These are phyloP conservation scores for Diaporthe helianthi DNA, from an alignment of 2,329 filamentous ascomycete species.

Conservation along the genomic window DNA sequence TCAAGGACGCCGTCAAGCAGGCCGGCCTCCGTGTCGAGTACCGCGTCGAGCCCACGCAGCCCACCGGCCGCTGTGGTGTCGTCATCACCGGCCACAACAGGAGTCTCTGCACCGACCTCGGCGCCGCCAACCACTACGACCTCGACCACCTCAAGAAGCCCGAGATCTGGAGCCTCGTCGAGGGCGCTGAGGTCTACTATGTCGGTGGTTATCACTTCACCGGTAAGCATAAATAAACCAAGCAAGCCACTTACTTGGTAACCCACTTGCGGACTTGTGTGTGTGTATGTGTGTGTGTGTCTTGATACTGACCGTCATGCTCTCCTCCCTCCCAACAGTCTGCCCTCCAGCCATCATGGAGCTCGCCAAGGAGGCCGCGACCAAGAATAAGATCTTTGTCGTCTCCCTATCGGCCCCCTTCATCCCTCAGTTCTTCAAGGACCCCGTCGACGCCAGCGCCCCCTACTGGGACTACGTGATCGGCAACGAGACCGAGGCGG, in stretches of 20 bases:
- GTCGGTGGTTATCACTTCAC: conserved; percentile 98
- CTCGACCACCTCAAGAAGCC: conserved; percentile 90
- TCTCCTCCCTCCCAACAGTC: conserved; percentile 55
- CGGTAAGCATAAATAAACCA: conserved; percentile 47
- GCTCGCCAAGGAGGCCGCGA: conserved; percentile 87
- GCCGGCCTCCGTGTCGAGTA: conserved; percentile 95
- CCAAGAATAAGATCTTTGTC: conserved; percentile 88
- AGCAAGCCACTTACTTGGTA: no score
- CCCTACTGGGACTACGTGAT: conserved; percentile 97
- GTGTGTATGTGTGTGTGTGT: no score
- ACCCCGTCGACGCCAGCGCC: conserved; percentile 82
- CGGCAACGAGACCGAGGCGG: conserved; percentile 95
- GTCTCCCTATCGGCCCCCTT: conserved; percentile 95
- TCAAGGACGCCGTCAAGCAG: conserved; percentile 83
- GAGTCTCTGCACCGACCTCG: conserved; percentile 92
- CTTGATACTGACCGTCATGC: not conserved
- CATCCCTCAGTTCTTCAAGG: conserved; percentile 98
- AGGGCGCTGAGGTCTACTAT: conserved; percentile 89
- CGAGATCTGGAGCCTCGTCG: conserved; percentile 89
- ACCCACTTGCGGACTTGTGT: not conserved
- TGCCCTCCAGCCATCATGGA: conserved; percentile 90
- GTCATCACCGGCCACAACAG: conserved; percentile 97
- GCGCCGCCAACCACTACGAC: conserved; percentile 96
- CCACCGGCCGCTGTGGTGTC: conserved; percentile 93
- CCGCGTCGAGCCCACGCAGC: conserved; percentile 81